Percentiles rank a stretch among this genome's conserved stretches.
These are phyloP conservation scores for Sextonia rubra DNA, from an alignment of 164 flowering plant genomes.

Conservation along the genomic window DNA sequence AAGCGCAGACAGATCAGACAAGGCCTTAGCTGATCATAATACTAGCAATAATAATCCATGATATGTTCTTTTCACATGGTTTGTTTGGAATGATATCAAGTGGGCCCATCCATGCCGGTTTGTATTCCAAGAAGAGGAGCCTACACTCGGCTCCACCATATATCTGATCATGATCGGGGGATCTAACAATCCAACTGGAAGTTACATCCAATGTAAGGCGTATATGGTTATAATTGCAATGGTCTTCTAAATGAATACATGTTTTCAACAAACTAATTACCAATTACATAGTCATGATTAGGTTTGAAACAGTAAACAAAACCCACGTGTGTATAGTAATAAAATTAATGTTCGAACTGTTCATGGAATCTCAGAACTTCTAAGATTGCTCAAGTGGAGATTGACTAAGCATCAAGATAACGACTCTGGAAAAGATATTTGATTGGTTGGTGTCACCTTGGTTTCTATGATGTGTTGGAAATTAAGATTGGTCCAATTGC, in stretches of 20 bases:
- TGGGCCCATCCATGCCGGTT: no score
- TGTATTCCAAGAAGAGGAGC: not conserved
- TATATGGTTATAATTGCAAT: no score
- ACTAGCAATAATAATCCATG: no score
- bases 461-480: not conserved
- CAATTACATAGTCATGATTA: not conserved
- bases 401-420: not conserved
- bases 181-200: not conserved
- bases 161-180: not conserved
- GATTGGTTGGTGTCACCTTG: not conserved
- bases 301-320: not conserved
- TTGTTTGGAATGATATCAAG: no score
- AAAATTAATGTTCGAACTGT: not conserved
- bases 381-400: not conserved
- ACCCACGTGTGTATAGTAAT: not conserved
- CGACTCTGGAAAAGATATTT: not conserved
- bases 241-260: no score
- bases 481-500: not conserved
- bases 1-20: no score
- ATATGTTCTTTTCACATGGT: no score
- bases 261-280: no score
- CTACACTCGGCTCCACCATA: not conserved
- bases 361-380: not conserved
- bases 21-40: not conserved
- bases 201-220: no score